Percentiles rank a stretch among this genome's conserved stretches.
Conservation (phyloP, 2,329 filamentous ascomycete species). For the Beauveria sp. region DNA sequence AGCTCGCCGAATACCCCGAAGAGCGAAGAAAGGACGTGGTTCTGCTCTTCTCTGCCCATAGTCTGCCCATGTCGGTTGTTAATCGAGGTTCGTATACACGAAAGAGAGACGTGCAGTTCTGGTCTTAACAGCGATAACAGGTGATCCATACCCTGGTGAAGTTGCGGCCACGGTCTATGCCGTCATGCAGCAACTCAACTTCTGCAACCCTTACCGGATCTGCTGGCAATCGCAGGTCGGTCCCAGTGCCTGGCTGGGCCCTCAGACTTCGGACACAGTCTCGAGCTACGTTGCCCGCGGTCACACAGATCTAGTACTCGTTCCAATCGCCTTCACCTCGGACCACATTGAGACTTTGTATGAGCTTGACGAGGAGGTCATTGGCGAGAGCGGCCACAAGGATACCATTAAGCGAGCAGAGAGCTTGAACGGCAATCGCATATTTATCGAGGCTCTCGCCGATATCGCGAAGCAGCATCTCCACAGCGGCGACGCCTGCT, state of each 20-base stretch:
- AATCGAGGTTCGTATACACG: slow-evolving; percentile 60
- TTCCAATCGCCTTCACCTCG: slow-evolving; percentile 97
- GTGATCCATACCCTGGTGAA: slow-evolving; percentile 91
- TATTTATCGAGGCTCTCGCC: slow-evolving; percentile 86
- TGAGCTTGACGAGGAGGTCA: slow-evolving; percentile 91
- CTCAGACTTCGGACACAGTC: slow-evolving; percentile 84
- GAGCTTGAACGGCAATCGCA: slow-evolving; percentile 80
- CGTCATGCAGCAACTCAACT: slow-evolving; percentile 86
- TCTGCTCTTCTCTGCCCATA: slow-evolving; percentile 90
- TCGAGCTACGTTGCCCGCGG: slow-evolving; percentile 84
- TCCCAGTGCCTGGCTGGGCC: slow-evolving; percentile 88
- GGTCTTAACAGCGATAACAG: slow-evolving; percentile 35
- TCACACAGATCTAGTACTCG: slow-evolving; percentile 81
- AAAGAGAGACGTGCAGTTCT: neutral
- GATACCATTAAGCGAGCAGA: slow-evolving; percentile 85
- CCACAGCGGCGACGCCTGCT: slow-evolving; percentile 58
- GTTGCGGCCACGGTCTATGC: slow-evolving; percentile 93
- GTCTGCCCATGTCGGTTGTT: slow-evolving; percentile 92
- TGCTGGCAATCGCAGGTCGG: slow-evolving; percentile 99
- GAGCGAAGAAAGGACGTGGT: slow-evolving; percentile 75
- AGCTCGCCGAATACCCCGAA: slow-evolving; percentile 74
- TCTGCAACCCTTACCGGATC: slow-evolving; percentile 84
- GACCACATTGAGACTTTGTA: slow-evolving; percentile 97
- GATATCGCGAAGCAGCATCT: slow-evolving; percentile 80
- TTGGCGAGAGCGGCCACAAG: slow-evolving; percentile 70